Conservation (phyloP, 768 basidiomycete genomes). For the Mycena rebaudengoi region DNA sequence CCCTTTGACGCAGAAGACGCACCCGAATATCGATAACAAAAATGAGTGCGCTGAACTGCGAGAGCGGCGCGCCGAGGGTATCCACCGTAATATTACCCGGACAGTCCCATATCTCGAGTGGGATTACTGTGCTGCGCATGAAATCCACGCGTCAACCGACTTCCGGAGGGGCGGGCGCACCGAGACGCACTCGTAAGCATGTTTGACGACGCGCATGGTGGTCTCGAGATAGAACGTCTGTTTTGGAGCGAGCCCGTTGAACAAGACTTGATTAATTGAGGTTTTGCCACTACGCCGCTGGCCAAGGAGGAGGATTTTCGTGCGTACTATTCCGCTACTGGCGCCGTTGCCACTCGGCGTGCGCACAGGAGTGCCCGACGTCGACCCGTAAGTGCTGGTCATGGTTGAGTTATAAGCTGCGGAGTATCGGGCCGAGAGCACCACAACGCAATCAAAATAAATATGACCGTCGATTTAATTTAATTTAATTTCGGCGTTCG, state of each 20-base stretch:
- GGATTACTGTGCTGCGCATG: conserved; percentile 79
- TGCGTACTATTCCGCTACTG: conserved; percentile 46
- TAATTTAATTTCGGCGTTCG: too few relatives aligned
- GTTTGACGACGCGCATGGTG: conserved; percentile 79
- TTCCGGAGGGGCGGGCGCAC: conserved; percentile 2
- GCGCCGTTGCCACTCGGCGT: background rate
- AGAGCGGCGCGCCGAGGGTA: conserved; percentile 76
- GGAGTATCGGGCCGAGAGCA: too few relatives aligned
- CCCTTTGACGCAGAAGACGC: conserved; percentile 36
- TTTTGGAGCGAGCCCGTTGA: conserved; percentile 82
- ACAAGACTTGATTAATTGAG: conserved; percentile 90
- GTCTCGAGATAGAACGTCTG: conserved; percentile 92
- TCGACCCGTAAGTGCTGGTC: conserved; percentile 11
- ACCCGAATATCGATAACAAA: conserved; percentile 97
- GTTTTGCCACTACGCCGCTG: conserved; percentile 91
- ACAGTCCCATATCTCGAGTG: conserved; percentile 95
- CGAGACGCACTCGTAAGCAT: conserved; percentile 78
- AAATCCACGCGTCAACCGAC: conserved; percentile 16
- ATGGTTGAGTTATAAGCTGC: background rate
- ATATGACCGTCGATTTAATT: too few relatives aligned
- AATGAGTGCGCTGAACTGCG: conserved; percentile 84
- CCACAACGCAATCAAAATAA: too few relatives aligned
- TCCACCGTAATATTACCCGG: conserved; percentile 87
- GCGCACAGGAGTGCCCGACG: conserved; percentile 6
- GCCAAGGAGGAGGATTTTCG: conserved; percentile 79